Base-by-base conservation (phyloP, 495 filamentous ascomycete genomes). In the Penicillium lividum region DNA sequence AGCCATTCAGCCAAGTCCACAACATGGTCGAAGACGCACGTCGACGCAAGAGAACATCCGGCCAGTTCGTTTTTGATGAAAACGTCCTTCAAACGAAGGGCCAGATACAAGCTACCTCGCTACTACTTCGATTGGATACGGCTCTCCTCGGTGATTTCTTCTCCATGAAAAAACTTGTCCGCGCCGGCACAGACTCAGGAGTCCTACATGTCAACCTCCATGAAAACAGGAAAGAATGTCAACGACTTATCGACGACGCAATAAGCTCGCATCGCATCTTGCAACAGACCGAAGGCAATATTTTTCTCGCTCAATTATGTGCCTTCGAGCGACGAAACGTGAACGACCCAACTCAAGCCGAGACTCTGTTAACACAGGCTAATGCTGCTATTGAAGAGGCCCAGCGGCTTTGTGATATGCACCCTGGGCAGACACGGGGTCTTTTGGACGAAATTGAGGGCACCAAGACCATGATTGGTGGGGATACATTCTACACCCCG, bases 131-230 rank as follows among this genome's bases (percentile, higher is more conserved):
- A 3, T 16, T 54, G 13, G 51, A 54, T 11, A 54, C 51, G 33
- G 51, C 51, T 29, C 44, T 54, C 10, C 51, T 54, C 5, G 28
- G 51, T 25, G 52, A 54, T 15, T 54, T 54, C 44, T 27, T 54
- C 18, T 18, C 8, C 7, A 22, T 54, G 40, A 54, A 18, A 28
- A 43, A 40, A 31, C 36, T 30, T 4, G 22, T 38, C 22, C 40
- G 11, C 5, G 11, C 33, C 34, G 52, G 52, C 9, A 13, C 13
- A 30, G 29, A 54, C n/a, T 27, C 30, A 30, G 30, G 18, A 5
- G 40, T 31, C 4, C 3, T 54, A 10, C n/a, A 22, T 0, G 5
- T 46, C 38, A 31, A 54, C 15, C 18, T 54, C 8, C 4, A 15
- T 3, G 11, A 45, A 5, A 46, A 46, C 27, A 54, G 38, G n/a